These are phyloP conservation scores for Globisporangium spiculum DNA, from an alignment of 352 stramenopile species.

Conservation along the genomic window DNA sequence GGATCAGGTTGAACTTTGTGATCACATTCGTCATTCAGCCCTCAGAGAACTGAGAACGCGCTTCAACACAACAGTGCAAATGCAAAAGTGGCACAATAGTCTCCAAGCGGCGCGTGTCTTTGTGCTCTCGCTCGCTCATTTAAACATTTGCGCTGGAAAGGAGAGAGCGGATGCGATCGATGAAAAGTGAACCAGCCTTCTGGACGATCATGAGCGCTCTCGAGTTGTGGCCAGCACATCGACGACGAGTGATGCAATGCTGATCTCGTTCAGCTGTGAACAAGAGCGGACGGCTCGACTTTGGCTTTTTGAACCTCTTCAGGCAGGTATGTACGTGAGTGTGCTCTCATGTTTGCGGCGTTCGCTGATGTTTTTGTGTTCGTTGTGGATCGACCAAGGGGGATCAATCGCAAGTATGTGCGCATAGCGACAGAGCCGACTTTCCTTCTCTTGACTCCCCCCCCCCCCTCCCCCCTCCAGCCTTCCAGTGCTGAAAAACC, in stretches of 20 bases:
- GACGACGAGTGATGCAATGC: too few relatives aligned
- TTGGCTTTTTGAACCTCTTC: not conserved
- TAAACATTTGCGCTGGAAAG: not conserved
- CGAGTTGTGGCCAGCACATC: not conserved
- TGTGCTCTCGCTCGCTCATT: not conserved
- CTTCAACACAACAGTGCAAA: too few relatives aligned
- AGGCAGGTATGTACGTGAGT: not conserved
- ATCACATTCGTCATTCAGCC: not conserved
- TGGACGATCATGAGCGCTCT: not conserved
- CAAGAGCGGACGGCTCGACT: not conserved
- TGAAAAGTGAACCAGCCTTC: not conserved
- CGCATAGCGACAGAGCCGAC: not conserved
- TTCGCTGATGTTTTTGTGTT: not conserved
- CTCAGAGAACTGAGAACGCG: too few relatives aligned
- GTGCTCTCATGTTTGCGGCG: too few relatives aligned
- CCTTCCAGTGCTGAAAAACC: too few relatives aligned
- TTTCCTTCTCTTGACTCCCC: not conserved
- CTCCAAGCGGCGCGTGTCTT: not conserved
- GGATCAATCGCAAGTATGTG: not conserved
- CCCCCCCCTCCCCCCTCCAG: too few relatives aligned
- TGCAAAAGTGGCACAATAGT: too few relatives aligned
- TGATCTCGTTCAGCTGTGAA: not conserved
- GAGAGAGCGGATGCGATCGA: not conserved
- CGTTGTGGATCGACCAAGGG: not conserved
- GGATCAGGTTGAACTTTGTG: constrained; percentile 3